Percentiles rank a stretch among this genome's conserved stretches.
Evolutionary conservation across 106 monocot genomes (phyloP).

Genomic region (Dendrobium huoshanense): DNA sequence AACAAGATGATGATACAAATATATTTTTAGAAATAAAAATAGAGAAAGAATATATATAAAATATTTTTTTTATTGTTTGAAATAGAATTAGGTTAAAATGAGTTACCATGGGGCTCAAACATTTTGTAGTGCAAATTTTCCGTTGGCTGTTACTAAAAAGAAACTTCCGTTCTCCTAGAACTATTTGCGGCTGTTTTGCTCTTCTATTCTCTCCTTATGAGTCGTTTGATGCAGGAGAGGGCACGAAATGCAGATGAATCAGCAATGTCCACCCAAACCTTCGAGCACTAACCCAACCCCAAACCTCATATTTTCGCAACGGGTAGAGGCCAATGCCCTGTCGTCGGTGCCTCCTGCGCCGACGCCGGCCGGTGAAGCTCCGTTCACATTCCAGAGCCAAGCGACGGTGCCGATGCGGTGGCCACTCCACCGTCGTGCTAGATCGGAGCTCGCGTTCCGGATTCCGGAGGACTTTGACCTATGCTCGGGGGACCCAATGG

Average conservation of each 20-base stretch:
- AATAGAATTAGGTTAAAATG: too few relatives aligned
- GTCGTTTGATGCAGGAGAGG: not conserved
- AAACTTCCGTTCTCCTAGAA: too few relatives aligned
- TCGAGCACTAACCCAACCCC: not conserved
- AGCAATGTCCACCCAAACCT: not conserved
- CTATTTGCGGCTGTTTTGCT: not conserved
- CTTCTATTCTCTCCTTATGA: conserved; percentile 5
- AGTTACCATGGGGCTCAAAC: too few relatives aligned
- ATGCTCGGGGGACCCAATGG: conserved; percentile 10
- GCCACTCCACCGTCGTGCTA: conserved; percentile 38
- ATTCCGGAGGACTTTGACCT: conserved; percentile 32
- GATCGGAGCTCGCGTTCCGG: conserved; percentile 40
- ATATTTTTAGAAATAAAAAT: too few relatives aligned
- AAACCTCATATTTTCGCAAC: not conserved
- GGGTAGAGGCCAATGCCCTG: not conserved
- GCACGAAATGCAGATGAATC: conserved; percentile 14
- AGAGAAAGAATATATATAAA: too few relatives aligned
- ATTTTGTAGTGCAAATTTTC: too few relatives aligned
- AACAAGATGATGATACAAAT: too few relatives aligned
- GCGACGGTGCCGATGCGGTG: conserved; percentile 7
- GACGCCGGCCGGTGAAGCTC: not conserved
- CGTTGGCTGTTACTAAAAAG: too few relatives aligned
- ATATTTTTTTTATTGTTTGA: too few relatives aligned
- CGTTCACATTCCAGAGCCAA: not conserved
- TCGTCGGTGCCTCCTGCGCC: conserved; percentile 3